phyloP scores from a whole-genome alignment of 352 stramenopile genomes.

The Globisporangium cystogenes region DNA sequence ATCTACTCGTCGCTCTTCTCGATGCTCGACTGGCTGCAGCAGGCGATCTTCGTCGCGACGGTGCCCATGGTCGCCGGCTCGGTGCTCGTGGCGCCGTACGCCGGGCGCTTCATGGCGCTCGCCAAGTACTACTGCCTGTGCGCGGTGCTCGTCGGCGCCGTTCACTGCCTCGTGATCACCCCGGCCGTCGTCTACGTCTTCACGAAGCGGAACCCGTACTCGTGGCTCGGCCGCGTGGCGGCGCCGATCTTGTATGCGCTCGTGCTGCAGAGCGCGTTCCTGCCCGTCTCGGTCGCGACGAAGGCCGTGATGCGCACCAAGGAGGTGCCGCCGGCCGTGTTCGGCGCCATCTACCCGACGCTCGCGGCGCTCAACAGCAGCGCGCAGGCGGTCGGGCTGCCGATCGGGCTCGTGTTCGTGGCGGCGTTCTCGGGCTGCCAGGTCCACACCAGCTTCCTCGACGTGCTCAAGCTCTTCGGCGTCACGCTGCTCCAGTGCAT shows the following conservation, averaged over 20 bases:
- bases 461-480: slow-evolving; percentile 40
- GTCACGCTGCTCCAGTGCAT: slow-evolving; percentile 37
- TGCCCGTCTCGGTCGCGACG: slow-evolving; percentile 45
- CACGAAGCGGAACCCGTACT: slow-evolving; percentile 49
- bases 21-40: slow-evolving; percentile 58
- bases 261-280: slow-evolving; percentile 35
- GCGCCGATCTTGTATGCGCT: slow-evolving; percentile 42
- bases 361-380: slow-evolving; percentile 47
- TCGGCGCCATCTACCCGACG: slow-evolving; percentile 53
- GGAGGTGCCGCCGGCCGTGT: slow-evolving; percentile 44
- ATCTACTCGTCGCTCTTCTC: slow-evolving; percentile 51
- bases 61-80: slow-evolving; percentile 43
- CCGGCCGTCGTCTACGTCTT: slow-evolving; percentile 41
- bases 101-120: slow-evolving; percentile 25
- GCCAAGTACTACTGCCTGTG: slow-evolving; percentile 39
- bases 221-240: slow-evolving; percentile 39
- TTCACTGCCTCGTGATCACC: slow-evolving; percentile 39
- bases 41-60: slow-evolving; percentile 34
- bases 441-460: slow-evolving; percentile 18
- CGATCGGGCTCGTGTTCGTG: slow-evolving; percentile 44
- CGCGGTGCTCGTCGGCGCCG: slow-evolving; percentile 14
- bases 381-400: slow-evolving; percentile 35
- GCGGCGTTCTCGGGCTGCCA: slow-evolving; percentile 45
- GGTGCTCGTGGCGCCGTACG: slow-evolving; percentile 28
- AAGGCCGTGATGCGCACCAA: slow-evolving; percentile 47